Percentiles rank a stretch among this genome's conserved stretches.
Evolutionary conservation across 768 basidiomycete genomes (phyloP).

Genomic region (Hypholoma fasciculare): DNA sequence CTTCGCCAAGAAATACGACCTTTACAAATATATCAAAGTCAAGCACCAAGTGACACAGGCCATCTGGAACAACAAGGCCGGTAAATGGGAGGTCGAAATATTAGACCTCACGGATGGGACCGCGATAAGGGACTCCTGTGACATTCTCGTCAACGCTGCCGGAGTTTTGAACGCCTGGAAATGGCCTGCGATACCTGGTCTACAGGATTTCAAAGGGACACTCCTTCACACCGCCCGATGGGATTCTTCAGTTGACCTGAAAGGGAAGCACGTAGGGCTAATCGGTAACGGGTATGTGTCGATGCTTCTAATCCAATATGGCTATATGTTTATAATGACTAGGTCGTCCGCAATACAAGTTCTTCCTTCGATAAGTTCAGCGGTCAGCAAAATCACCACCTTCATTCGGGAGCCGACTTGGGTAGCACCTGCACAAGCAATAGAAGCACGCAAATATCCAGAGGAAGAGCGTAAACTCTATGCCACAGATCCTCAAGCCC

Average conservation of each 20-base stretch:
- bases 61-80: slow-evolving; percentile 24
- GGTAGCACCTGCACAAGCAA: slow-evolving; percentile 26
- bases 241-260: slow-evolving; percentile 17
- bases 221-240: slow-evolving; percentile 21
- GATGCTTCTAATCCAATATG: not conserved
- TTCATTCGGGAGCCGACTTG: slow-evolving; percentile 33
- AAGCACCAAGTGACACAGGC: slow-evolving; percentile 27
- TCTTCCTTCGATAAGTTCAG: slow-evolving; percentile 30
- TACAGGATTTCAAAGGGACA: slow-evolving; percentile 15
- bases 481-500: slow-evolving; percentile 35
- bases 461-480: slow-evolving; percentile 41
- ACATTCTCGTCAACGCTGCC: slow-evolving; percentile 32
- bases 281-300: slow-evolving; percentile 36
- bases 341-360: slow-evolving; percentile 35
- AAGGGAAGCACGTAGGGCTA: slow-evolving; percentile 20
- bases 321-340: not conserved
- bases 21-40: slow-evolving; percentile 29
- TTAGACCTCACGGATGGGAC: slow-evolving; percentile 16
- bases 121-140: slow-evolving; percentile 21
- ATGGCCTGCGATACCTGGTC: slow-evolving; percentile 31
- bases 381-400: slow-evolving; percentile 33
- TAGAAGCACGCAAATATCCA: slow-evolving; percentile 28
- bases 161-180: slow-evolving; percentile 38
- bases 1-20: slow-evolving; percentile 28
- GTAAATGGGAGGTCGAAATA: slow-evolving; percentile 28